Evolutionary conservation across 176 grass and related monocot species (phyloP).

Genomic region (Hordeum marinum): DNA sequence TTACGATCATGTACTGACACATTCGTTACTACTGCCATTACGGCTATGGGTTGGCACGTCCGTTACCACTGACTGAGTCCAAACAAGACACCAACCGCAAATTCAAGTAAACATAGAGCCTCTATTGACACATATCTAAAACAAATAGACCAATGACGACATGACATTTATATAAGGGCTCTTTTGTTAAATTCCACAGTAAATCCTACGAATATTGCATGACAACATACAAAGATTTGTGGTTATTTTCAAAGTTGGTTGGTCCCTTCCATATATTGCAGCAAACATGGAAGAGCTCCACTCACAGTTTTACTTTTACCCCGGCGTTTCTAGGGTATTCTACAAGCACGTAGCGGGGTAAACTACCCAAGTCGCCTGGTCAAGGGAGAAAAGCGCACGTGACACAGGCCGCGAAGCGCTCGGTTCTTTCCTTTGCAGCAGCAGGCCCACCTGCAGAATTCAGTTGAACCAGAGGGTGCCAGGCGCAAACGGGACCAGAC

Average conservation of each 20-base stretch:
- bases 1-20: background rate
- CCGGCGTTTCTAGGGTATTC: background rate
- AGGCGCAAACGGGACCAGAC: background rate
- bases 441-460: background rate
- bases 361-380: background rate
- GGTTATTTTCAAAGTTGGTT: background rate
- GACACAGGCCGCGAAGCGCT: background rate
- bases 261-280: too few species aligned
- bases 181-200: background rate
- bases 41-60: background rate
- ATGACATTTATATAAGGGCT: background rate
- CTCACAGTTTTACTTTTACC: background rate
- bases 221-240: background rate
- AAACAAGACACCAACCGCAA: background rate
- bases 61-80: background rate
- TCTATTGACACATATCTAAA: background rate
- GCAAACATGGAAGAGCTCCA: background rate
- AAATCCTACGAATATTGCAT: background rate
- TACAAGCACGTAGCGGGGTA: background rate
- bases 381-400: background rate
- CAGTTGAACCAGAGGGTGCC: background rate
- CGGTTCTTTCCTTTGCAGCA: background rate
- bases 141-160: background rate
- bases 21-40: background rate
- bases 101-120: background rate